Evolutionary conservation across 495 filamentous ascomycete species (phyloP), one percentile per base, ranked within the genome.

Genomic region (Aspergillus steynii): DNA sequence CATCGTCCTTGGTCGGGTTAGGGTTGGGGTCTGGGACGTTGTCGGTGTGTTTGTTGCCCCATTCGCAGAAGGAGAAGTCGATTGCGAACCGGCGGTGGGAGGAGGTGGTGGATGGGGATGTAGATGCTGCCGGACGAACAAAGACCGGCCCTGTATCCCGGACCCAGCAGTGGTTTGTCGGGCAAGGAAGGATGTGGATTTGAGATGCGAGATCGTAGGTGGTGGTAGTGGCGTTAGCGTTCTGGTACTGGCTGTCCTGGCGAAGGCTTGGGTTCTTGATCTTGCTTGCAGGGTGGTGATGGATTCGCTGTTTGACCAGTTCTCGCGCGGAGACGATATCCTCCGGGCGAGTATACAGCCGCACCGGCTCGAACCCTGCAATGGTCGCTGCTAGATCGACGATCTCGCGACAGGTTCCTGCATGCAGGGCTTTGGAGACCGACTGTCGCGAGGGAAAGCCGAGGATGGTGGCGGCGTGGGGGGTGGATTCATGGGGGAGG

Each of bases 91-190:
- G 68, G 7, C 26, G 32, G 25, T 6, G 20, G 48, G 37, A 6
- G 25, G 56, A 49, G 5, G 51, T 14, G 48, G 67, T 58, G 7
- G 34, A 7, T 3, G 37, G 12, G 37, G 37, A 1, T 12, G 37
- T 42, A 15, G 37, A 14, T 1, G 37, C 1, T 5, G 52, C 58
- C n/a, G 60, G 55, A 49, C 63, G 68, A 25, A 74, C 68, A 56
- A 74, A 76, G 12, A 74, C 68, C 15, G 73, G 73, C 0, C 71
- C 73, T 2, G 72, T 76, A 54, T 76, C 73, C 37, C 73, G 68
- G 29, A 74, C 69, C 73, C 73, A 76, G 65, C 64, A 56, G 62
- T 76, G 71, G 58, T 74, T 76, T 26, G 68, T 74, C 20, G 65
- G 52, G 2, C 52, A 59, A 1, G 66, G 54, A 46, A 73, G 61